These are phyloP conservation scores for Citeromyces siamensis DNA, from an alignment of 1,139 yeast species.

Conservation along the genomic window DNA sequence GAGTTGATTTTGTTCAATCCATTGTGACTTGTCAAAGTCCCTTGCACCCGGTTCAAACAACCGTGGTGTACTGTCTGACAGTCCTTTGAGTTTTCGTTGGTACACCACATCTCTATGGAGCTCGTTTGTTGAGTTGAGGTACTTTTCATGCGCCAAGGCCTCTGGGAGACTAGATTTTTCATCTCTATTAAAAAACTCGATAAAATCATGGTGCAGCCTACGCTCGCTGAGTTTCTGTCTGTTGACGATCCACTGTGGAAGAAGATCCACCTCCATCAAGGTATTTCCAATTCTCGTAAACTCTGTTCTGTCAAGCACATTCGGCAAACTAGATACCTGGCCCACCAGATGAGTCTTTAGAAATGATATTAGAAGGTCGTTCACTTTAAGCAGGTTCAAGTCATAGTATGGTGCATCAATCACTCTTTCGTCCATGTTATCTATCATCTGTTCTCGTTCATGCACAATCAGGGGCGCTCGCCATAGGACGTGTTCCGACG, in stretches of 20 bases:
- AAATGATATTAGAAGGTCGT: conserved; percentile 9
- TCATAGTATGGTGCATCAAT: conserved; percentile 9
- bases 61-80: conserved; percentile 15
- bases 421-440: conserved; percentile 9
- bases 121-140: conserved; percentile 28
- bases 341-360: conserved; percentile 7
- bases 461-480: conserved; percentile 23
- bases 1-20: conserved; percentile 29
- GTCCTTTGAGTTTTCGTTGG: conserved; percentile 34
- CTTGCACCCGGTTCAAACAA: conserved; percentile 14
- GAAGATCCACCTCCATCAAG: conserved; percentile 57
- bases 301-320: conserved; percentile 13
- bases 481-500: conserved; percentile 23
- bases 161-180: conserved; percentile 2
- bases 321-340: conserved; percentile 5
- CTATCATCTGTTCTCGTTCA: conserved; percentile 4
- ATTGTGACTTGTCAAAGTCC: conserved; percentile 12
- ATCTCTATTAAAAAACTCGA: conserved; percentile 19
- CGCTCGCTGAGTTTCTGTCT: conserved; percentile 31
- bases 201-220: conserved; percentile 24
- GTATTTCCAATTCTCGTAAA: conserved; percentile 47
- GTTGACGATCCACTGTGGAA: conserved; percentile 47
- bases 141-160: conserved; percentile 5
- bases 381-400: conserved; percentile 13
- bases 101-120: conserved; percentile 49